A percentile compares a stretch with the other conserved stretches of the same genome.
Conservation (phyloP, 495 filamentous ascomycete genomes). For the Copromyces sp. region DNA sequence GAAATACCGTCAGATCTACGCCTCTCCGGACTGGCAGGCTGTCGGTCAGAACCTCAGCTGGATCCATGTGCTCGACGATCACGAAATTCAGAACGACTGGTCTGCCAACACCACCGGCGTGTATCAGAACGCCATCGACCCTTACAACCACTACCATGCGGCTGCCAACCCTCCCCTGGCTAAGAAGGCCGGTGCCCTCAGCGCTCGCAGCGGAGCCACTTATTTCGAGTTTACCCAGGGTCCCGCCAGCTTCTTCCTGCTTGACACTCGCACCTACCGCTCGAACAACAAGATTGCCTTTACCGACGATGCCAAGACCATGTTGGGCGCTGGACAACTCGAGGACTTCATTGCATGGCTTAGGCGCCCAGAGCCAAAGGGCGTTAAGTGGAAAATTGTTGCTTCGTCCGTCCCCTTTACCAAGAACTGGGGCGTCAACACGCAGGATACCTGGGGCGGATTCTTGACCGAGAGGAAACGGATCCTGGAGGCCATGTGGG, state of each 20-base stretch:
- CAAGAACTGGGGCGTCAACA: conserved; percentile 85
- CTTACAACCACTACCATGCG: conserved; percentile 78
- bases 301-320: conserved; percentile 55
- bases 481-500: conserved; percentile 88
- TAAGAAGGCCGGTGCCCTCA: conserved; percentile 24
- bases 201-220: conserved; percentile 42
- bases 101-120: conserved; percentile 60
- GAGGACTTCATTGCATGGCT: conserved; percentile 71
- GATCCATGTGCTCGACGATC: conserved; percentile 94
- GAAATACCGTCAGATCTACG: conserved; percentile 88
- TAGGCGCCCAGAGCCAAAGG: conserved; percentile 51
- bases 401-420: conserved; percentile 86
- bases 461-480: conserved; percentile 68
- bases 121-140: conserved; percentile 68
- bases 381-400: conserved; percentile 89
- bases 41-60: conserved; percentile 69
- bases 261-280: conserved; percentile 86
- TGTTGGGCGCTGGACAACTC: conserved; percentile 75
- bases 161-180: conserved; percentile 68
- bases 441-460: conserved; percentile 83
- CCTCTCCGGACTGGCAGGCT: conserved; percentile 76
- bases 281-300: conserved; percentile 43
- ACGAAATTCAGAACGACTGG: conserved; percentile 94
- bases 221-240: conserved; percentile 85
- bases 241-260: conserved; percentile 85